Evolutionary conservation across 176 grass and related monocot genomes (phyloP), one percentile per base, ranked within the genome.

Genomic region (Canna indica): DNA sequence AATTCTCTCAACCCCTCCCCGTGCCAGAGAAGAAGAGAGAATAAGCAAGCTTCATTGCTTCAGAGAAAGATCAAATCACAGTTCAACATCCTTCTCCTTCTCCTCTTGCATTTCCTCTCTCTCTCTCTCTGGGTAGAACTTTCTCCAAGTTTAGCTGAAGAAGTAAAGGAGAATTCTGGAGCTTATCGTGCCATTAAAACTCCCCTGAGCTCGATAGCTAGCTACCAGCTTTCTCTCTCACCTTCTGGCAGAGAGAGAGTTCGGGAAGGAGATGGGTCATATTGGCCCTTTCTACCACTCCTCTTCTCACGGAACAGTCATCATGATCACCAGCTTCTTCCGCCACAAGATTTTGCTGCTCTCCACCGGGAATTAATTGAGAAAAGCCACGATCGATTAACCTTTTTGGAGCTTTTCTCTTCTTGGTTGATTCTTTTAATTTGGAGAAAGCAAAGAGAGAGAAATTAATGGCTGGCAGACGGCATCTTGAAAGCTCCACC

Each of bases 301-400:
- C 65, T 41, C 48, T 26, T 45, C 36, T 26, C 50, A 16, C n/a
- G 35, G 48, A 34, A 27, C 75, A n/a, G 8, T 69, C 3, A n/a
- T 45, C 34, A 45, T 77, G 65, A 77, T 59, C 48, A 77, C 50
- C 25, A 77, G 75, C 75, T 77, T 69, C 47, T 77, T 77, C 35
- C 64, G 62, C 22, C 64, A 77, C 64, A 69, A 77, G 34, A 39
- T 69, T 13, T 35, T 44, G n/a, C 17, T 18, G 59, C 41, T 0
- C 1, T 11, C 41, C 13, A 5, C 41, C 7, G 5, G 4, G 28
- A 7, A n/a, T 61, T 29, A 3, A 30, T 61, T 30, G 31, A 30
- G 25, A 28, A 59, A 11, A 27, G 24, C 22, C 24, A n/a, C 24
- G 18, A 20, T 56, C 22, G 20, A n/a, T n/a, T 33, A 36, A 3